Conservation (phyloP, 495 filamentous ascomycete genomes). For the Aspergillus coremiiformis region DNA sequence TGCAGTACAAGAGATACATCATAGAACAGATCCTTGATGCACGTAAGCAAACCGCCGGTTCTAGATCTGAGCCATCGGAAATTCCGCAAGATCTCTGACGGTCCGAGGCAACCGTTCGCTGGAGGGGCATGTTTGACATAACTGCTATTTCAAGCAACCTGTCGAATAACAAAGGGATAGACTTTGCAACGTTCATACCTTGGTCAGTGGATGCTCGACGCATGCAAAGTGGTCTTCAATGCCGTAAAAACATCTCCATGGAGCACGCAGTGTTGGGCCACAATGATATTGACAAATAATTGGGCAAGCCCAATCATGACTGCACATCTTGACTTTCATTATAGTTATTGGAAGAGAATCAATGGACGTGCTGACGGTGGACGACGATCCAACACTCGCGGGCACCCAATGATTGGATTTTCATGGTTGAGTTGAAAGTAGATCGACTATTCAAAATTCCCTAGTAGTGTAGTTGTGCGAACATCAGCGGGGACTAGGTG, state of each 20-base stretch:
- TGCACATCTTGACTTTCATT: not conserved
- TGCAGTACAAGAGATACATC: not conserved
- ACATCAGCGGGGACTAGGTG: not conserved
- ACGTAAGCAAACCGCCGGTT: not conserved
- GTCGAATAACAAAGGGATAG: not conserved
- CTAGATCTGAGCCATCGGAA: not conserved
- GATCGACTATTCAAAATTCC: not conserved
- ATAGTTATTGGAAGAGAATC: conserved; percentile 4
- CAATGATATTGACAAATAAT: not conserved
- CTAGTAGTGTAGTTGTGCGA: not conserved
- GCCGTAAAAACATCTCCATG: not conserved
- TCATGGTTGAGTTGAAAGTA: not conserved
- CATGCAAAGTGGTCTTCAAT: not conserved
- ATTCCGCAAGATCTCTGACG: not conserved
- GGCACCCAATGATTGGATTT: not conserved
- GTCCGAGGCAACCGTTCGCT: not conserved
- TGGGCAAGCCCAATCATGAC: not conserved
- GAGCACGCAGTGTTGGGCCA: not conserved
- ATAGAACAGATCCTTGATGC: not conserved
- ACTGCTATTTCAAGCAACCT: not conserved
- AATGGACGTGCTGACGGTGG: conserved; percentile 6
- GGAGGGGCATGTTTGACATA: not conserved
- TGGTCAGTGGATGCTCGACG: not conserved
- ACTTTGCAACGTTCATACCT: not conserved
- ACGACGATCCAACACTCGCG: conserved; percentile 2